These are phyloP conservation scores for Linaria vulgaris DNA, from an alignment of 257 asterid species.

Conservation along the genomic window DNA sequence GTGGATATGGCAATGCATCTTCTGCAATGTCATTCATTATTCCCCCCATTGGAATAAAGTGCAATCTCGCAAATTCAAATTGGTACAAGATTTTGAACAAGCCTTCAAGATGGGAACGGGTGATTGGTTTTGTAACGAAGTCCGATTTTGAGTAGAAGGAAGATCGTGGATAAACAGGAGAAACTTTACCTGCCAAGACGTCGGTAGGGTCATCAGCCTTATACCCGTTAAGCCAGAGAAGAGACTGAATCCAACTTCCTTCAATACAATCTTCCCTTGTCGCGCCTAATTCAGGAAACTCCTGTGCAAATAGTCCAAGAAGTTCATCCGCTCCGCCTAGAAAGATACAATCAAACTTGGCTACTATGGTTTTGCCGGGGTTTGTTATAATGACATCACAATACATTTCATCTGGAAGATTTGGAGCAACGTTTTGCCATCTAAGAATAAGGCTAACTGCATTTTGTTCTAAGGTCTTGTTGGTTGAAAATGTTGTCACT, in stretches of 20 bases:
- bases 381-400: not conserved
- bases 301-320: constrained; percentile 1
- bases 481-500: constrained; percentile 18
- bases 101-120: constrained; percentile 16
- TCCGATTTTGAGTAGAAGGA: constrained; percentile 32
- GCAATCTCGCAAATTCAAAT: not conserved
- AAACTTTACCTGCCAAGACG: constrained; percentile 14
- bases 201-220: not conserved
- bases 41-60: constrained; percentile 26
- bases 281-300: constrained; percentile 30
- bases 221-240: constrained; percentile 15
- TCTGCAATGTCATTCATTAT: constrained; percentile 28
- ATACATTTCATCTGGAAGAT: constrained; percentile 12
- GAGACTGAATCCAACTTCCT: constrained; percentile 29
- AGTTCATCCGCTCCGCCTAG: constrained; percentile 26
- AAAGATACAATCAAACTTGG: constrained; percentile 14
- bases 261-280: constrained; percentile 23
- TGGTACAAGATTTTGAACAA: constrained; percentile 20
- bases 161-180: not conserved
- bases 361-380: not conserved
- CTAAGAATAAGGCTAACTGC: constrained; percentile 2
- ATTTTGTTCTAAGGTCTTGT: constrained; percentile 26
- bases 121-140: constrained; percentile 26
- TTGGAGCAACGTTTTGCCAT: constrained; percentile 32
- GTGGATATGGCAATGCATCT: too few relatives aligned